Evolutionary conservation across 2,329 filamentous ascomycete species (phyloP).

Genomic region (Diaporthe aspalathi): DNA sequence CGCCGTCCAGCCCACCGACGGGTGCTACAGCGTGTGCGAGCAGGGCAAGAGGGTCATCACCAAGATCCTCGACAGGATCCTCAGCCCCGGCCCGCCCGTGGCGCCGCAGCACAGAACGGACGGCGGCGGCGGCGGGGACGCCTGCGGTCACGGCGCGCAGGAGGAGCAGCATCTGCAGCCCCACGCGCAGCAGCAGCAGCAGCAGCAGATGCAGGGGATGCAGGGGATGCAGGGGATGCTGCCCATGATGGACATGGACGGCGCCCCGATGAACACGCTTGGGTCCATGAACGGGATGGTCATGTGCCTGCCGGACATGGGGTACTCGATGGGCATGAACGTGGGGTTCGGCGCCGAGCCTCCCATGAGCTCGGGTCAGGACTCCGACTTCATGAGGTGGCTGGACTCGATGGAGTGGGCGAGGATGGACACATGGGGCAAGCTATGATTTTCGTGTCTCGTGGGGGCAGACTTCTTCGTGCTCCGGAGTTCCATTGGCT

Average conservation of each 20-base stretch:
- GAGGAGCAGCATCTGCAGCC: slow-evolving; percentile 22
- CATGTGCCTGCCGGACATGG: slow-evolving; percentile 42
- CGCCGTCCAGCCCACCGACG: slow-evolving; percentile 47
- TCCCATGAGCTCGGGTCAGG: slow-evolving; percentile 46
- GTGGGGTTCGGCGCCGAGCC: slow-evolving; percentile 46
- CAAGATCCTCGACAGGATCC: slow-evolving; percentile 50
- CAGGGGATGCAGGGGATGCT: slow-evolving; percentile 38
- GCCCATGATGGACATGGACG: slow-evolving; percentile 38
- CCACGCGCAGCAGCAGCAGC: slow-evolving; percentile 7
- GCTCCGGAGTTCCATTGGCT: not conserved
- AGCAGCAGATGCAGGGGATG: slow-evolving; percentile 10
- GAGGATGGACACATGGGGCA: slow-evolving; percentile 40
- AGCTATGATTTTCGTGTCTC: not conserved
- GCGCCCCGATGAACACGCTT: slow-evolving; percentile 5
- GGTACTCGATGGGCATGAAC: slow-evolving; percentile 42
- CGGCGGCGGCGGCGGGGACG: slow-evolving; percentile 25
- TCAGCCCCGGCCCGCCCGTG: slow-evolving; percentile 44
- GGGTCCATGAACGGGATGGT: slow-evolving; percentile 38
- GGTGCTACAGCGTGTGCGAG: slow-evolving; percentile 48
- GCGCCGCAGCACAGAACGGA: slow-evolving; percentile 37
- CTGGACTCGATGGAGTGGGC: slow-evolving; percentile 51
- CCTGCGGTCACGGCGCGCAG: slow-evolving; percentile 25
- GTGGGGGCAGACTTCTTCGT: not conserved
- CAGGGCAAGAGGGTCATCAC: slow-evolving; percentile 51
- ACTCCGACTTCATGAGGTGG: slow-evolving; percentile 51